Evolutionary conservation across 768 basidiomycete species (phyloP), one percentile per base, ranked within the genome.

Genomic region (Royoungia palumana): DNA sequence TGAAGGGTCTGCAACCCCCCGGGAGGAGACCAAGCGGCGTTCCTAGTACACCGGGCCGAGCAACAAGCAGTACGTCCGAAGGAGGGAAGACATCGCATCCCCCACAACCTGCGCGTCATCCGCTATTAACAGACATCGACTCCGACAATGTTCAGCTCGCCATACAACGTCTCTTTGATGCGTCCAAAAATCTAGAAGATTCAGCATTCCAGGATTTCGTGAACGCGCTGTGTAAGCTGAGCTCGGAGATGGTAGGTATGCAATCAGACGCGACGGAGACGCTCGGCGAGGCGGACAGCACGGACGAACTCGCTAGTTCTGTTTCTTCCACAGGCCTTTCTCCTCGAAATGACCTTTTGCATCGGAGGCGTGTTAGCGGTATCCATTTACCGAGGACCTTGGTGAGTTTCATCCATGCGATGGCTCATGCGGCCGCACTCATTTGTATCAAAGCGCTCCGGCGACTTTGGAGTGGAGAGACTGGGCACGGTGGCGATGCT

Each of bases 181-280:
- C 86, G 0, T 86, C 90, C 9, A 88, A 86, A 65, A 84, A 84
- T 54, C 61, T 97, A 53, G 89, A 94, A 49, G 92, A 96, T 60
- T 58, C 64, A 0, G 88, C 93, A 4, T 97, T 94, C 70, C 76
- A 75, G 40, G 77, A 83, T 54, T 98, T 98, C 53, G 71, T 83
- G 27, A 66, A 63, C 9, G 89, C 94, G 3, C 67, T 97, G 43
- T 94, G 92, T 65, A 84, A 80, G 59, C 71, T 98, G 21, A 95
- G 92, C 61, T 76, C 81, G 10, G 93, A 94, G 67, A 97, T 98
- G 94, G 82, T 97, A 17, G 86, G 87, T 32, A 86, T 96, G 83
- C 86, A 91, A 67, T 80, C 79, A 4, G 77, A 75, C 41, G 56
- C 46, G 21, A 51, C 41, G 19, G 58, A 46, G 20, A 17, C 39